phyloP scores from a whole-genome alignment of 2,329 filamentous ascomycete genomes.

The Sporothrix dimorphospora region DNA sequence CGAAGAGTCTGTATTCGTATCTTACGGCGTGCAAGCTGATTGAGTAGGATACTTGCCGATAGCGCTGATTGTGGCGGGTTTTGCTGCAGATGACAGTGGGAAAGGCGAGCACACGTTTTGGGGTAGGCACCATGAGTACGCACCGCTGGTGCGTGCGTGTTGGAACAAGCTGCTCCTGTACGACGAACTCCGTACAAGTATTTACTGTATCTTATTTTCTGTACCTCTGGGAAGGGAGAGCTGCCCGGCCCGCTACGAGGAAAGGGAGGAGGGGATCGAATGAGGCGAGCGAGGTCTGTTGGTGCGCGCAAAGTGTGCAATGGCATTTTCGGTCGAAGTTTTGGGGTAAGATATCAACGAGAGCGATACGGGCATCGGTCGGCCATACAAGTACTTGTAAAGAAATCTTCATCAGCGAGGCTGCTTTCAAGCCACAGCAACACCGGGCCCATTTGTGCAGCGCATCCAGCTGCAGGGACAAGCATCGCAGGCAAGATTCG shows the following conservation, averaged over 20 bases:
- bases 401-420: slow-evolving; percentile 5
- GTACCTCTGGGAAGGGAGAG: neutral
- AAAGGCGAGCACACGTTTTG: too few relatives aligned
- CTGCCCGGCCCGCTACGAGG: slow-evolving; percentile 17
- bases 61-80: neutral
- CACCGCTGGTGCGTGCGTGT: neutral
- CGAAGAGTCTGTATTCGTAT: neutral
- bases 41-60: neutral
- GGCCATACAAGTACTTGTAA: neutral
- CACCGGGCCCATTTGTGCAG: neutral
- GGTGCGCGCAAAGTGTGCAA: neutral
- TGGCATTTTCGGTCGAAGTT: neutral
- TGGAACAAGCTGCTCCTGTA: neutral
- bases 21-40: neutral
- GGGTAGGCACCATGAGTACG: neutral
- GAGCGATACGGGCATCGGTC: neutral
- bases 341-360: neutral
- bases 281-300: neutral
- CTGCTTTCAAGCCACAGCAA: neutral
- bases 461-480: neutral
- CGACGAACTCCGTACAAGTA: neutral
- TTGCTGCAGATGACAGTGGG: too few relatives aligned
- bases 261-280: neutral
- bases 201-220: neutral
- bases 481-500: neutral